phyloP scores from a whole-genome alignment of 805 yeast species.

The Starmerella stellata region DNA sequence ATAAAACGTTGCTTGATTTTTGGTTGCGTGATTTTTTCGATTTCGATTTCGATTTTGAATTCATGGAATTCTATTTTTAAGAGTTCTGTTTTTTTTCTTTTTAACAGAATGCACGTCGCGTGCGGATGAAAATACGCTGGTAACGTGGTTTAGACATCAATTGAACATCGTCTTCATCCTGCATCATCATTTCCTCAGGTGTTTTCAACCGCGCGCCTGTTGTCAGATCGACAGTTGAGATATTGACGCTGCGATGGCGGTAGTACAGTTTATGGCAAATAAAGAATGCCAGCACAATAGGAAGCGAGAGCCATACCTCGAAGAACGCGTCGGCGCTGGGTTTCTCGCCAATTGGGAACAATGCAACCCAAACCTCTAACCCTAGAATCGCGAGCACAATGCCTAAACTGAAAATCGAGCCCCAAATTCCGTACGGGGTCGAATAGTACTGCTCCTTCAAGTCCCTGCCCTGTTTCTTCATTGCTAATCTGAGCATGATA shows the following conservation, averaged over 20 bases:
- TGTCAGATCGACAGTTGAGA: constrained; percentile 8
- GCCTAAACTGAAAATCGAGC: constrained; percentile 44
- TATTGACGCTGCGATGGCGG: constrained; percentile 5
- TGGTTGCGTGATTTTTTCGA: too few relatives aligned
- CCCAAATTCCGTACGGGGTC: constrained; percentile 50
- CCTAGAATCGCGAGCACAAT: constrained; percentile 44
- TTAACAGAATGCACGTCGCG: constrained; percentile 1
- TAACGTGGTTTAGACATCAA: neutral
- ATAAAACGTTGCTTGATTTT: too few relatives aligned
- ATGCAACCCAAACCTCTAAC: constrained; percentile 70
- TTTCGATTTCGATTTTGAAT: too few relatives aligned
- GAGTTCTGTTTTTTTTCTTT: too few relatives aligned
- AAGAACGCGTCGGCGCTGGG: constrained; percentile 29
- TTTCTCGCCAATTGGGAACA: constrained; percentile 42
- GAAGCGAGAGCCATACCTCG: constrained; percentile 35
- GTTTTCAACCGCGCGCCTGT: constrained; percentile 12
- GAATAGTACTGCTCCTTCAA: constrained; percentile 49
- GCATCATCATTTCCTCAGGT: constrained; percentile 3
- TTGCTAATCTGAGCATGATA: constrained; percentile 45
- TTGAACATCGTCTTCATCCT: constrained; percentile 2
- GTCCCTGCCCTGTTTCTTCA: constrained; percentile 48
- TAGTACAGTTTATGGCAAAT: constrained; percentile 12
- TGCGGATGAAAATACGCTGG: neutral
- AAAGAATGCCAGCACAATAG: constrained; percentile 15
- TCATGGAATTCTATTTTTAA: too few relatives aligned